phyloP scores from a whole-genome alignment of 2,329 filamentous ascomycete genomes.

The Colletotrichum orbiculare region DNA sequence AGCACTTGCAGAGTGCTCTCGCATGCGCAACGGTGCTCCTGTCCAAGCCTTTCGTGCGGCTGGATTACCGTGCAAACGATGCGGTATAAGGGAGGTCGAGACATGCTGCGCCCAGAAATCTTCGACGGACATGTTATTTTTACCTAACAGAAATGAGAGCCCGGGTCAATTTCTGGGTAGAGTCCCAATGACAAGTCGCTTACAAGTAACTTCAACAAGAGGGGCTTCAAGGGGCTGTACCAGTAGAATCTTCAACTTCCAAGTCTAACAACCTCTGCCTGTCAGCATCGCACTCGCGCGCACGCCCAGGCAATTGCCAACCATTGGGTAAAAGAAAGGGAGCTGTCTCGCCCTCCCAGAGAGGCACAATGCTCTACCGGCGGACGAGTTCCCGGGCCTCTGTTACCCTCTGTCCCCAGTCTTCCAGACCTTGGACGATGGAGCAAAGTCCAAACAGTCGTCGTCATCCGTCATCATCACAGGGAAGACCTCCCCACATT shows the following conservation, averaged over 20 bases:
- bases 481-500: constrained; percentile 19
- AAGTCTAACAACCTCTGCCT: background rate
- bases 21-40: constrained; percentile 8
- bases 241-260: no score
- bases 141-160: constrained; percentile 7
- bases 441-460: constrained; percentile 1
- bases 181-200: constrained; percentile 2
- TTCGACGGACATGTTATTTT: constrained; percentile 2
- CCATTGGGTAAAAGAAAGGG: constrained; percentile 10
- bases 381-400: background rate
- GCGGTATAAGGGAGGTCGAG: constrained; percentile 10
- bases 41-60: constrained; percentile 27
- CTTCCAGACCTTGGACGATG: background rate
- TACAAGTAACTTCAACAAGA: background rate
- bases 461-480: constrained; percentile 31
- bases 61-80: constrained; percentile 14
- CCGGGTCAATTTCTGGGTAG: background rate
- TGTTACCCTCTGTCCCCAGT: background rate
- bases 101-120: constrained; percentile 16
- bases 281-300: constrained; percentile 15
- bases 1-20: background rate
- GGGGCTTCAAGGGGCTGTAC: background rate
- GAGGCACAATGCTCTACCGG: constrained; percentile 4
- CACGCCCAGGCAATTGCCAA: constrained; percentile 26
- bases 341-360: constrained; percentile 5